Conservation (phyloP, 228 moss, liverwort and hornwort species). For the Sphagnum fallax region DNA sequence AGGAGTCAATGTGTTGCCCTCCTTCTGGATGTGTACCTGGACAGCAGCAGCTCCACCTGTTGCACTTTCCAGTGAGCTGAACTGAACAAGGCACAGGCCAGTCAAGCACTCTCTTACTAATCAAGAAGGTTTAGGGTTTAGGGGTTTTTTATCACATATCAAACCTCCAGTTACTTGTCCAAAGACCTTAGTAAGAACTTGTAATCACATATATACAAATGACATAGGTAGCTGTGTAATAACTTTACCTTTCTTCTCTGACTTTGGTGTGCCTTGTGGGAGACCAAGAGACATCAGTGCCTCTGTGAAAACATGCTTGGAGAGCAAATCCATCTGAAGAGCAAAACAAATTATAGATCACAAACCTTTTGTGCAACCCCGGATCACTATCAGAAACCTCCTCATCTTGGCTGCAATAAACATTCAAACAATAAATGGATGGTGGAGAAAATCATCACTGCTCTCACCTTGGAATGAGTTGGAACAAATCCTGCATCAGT, state of each 20-base stretch:
- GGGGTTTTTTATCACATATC: no score
- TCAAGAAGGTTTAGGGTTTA: no score
- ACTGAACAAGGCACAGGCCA: no score
- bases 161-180: slow-evolving; percentile 9
- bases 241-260: slow-evolving; percentile 2
- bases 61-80: not conserved
- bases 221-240: no score
- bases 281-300: slow-evolving; percentile 51
- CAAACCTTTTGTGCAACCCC: not conserved
- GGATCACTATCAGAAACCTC: not conserved
- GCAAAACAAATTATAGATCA: not conserved
- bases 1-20: slow-evolving; percentile 5
- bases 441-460: not conserved
- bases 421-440: not conserved
- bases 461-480: slow-evolving; percentile 38
- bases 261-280: slow-evolving; percentile 26
- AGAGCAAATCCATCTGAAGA: slow-evolving; percentile 27
- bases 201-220: no score
- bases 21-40: slow-evolving; percentile 11
- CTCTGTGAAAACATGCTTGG: slow-evolving; percentile 56
- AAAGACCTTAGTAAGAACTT: not conserved
- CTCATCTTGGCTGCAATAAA: slow-evolving; percentile 10
- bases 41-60: not conserved
- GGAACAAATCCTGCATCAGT: slow-evolving; percentile 52
- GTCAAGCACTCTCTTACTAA: no score